Percentiles rank a stretch among this genome's conserved stretches.
phyloP scores from a whole-genome alignment of 768 basidiomycete genomes.

The Naematelia aurantialba region DNA sequence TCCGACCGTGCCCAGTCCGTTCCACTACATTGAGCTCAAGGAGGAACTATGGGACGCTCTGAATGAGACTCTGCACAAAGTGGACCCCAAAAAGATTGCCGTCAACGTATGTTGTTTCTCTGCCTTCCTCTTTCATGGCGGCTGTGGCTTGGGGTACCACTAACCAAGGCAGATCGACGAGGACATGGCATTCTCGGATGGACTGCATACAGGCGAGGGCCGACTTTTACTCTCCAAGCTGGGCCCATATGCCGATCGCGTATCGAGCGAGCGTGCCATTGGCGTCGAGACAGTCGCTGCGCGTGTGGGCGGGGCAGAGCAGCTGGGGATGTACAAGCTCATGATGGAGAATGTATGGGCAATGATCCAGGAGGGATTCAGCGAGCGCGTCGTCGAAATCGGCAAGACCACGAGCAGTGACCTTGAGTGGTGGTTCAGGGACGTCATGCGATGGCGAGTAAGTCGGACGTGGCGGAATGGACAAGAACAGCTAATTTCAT shows the following conservation, averaged over 20 bases:
- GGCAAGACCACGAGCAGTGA: slow-evolving; percentile 57
- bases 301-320: slow-evolving; percentile 50
- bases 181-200: slow-evolving; percentile 56
- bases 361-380: slow-evolving; percentile 59
- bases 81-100: slow-evolving; percentile 54
- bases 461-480: slow-evolving; percentile 10
- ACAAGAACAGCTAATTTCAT: slow-evolving; percentile 49
- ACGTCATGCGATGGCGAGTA: slow-evolving; percentile 54
- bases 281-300: slow-evolving; percentile 57
- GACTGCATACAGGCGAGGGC: slow-evolving; percentile 57
- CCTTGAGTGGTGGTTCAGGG: slow-evolving; percentile 59
- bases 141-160: not conserved
- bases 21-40: slow-evolving; percentile 58
- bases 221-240: slow-evolving; percentile 52
- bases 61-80: slow-evolving; percentile 49
- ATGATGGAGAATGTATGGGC: slow-evolving; percentile 59
- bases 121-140: not conserved
- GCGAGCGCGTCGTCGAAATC: slow-evolving; percentile 52
- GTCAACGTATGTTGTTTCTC: slow-evolving; percentile 53
- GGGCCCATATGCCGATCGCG: slow-evolving; percentile 54
- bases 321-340: slow-evolving; percentile 54
- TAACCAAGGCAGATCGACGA: slow-evolving; percentile 22
- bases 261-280: slow-evolving; percentile 55
- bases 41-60: slow-evolving; percentile 56
- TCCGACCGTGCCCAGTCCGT: slow-evolving; percentile 53